Percentiles rank a stretch among this genome's conserved stretches.
phyloP scores from a whole-genome alignment of 176 grass and related monocot species.

The Oryza punctata region DNA sequence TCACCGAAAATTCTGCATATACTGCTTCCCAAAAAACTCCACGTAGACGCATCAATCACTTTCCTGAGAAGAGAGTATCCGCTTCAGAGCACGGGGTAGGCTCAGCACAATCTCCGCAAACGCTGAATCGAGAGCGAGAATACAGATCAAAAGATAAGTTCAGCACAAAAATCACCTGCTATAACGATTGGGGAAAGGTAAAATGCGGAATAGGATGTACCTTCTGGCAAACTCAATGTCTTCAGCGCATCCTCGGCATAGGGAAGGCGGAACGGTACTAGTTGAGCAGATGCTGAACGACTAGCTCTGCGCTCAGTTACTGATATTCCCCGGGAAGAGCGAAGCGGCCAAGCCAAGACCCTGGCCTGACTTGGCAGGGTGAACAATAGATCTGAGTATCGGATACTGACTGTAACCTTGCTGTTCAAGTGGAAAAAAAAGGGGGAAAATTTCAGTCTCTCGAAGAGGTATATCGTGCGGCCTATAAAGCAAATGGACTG shows the following conservation, averaged over 20 bases:
- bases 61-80: slow-evolving; percentile 51
- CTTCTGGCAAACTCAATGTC: slow-evolving; percentile 83
- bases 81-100: slow-evolving; percentile 69
- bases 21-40: neutral
- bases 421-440: slow-evolving; percentile 51
- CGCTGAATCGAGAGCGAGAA: slow-evolving; percentile 48
- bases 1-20: neutral
- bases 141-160: slow-evolving; percentile 28
- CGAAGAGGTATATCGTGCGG: neutral
- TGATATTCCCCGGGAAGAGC: slow-evolving; percentile 64
- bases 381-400: slow-evolving; percentile 71
- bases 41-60: slow-evolving; percentile 42
- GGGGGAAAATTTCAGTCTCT: slow-evolving; percentile 3
- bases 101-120: slow-evolving; percentile 93
- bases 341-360: slow-evolving; percentile 90
- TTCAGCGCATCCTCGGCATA: slow-evolving; percentile 84
- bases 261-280: slow-evolving; percentile 63
- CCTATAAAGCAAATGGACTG: neutral
- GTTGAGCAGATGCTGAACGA: slow-evolving; percentile 32
- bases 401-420: slow-evolving; percentile 82
- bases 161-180: neutral
- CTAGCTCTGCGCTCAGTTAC: slow-evolving; percentile 41
- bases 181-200: neutral
- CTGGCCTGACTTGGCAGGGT: slow-evolving; percentile 75
- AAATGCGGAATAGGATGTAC: slow-evolving; percentile 34